These are phyloP conservation scores for Diaporthe sp. DNA, from an alignment of 2,329 filamentous ascomycete species.

Conservation along the genomic window DNA sequence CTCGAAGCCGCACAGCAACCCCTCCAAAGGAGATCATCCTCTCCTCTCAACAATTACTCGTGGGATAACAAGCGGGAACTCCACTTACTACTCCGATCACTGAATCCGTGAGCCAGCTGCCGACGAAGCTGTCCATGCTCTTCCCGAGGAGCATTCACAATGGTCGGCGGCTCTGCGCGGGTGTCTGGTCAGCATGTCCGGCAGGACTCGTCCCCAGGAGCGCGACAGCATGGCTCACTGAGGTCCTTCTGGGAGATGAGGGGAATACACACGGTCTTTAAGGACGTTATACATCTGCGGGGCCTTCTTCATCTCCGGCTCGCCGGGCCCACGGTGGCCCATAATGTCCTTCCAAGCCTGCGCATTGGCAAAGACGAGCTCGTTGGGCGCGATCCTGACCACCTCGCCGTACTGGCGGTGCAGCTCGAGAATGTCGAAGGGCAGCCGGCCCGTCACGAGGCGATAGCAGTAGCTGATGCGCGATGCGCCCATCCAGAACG, in stretches of 20 bases:
- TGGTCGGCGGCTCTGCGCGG: slow-evolving; percentile 1
- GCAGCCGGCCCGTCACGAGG: slow-evolving; percentile 27
- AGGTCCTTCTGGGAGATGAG: not conserved
- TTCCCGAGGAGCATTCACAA: slow-evolving; percentile 31
- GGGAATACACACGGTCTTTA: not conserved
- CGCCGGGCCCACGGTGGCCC: slow-evolving; percentile 40
- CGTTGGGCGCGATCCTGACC: slow-evolving; percentile 57
- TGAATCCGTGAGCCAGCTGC: slow-evolving; percentile 37
- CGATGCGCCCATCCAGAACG: slow-evolving; percentile 41
- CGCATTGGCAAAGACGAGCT: slow-evolving; percentile 55
- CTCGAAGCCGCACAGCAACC: not conserved
- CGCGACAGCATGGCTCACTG: not conserved
- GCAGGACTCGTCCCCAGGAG: not conserved
- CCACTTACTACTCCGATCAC: slow-evolving; percentile 35
- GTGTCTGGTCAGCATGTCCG: not conserved
- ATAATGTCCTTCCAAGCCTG: slow-evolving; percentile 53
- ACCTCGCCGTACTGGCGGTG: slow-evolving; percentile 56
- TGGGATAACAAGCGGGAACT: not conserved
- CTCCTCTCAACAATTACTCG: not conserved
- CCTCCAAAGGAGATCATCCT: not conserved
- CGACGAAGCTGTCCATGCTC: slow-evolving; percentile 35
- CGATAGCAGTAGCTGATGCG: slow-evolving; percentile 36
- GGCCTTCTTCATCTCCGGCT: slow-evolving; percentile 34
- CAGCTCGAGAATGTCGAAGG: slow-evolving; percentile 41
- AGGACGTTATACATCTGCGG: not conserved